A percentile compares a stretch with the other conserved stretches of the same genome.
phyloP scores from a whole-genome alignment of 2,329 filamentous ascomycete species.

The Pyrenochaeta sp. region DNA sequence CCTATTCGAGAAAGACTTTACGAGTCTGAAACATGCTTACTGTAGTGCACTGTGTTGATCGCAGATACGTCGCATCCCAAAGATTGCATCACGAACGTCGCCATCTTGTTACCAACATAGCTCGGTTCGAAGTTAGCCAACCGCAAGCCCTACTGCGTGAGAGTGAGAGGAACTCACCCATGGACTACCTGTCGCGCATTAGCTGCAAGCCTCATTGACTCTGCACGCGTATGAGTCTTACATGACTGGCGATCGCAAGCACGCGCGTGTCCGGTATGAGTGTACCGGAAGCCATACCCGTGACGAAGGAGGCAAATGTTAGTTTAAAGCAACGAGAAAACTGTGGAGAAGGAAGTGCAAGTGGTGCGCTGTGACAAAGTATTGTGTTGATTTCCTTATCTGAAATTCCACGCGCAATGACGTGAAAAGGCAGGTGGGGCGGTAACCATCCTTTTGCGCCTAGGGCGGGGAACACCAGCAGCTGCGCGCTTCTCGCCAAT shows the following conservation, averaged over 20 bases:
- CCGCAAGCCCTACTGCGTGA: neutral
- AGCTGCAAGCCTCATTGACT: slow-evolving; percentile 27
- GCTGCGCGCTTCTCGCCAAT: slow-evolving; percentile 28
- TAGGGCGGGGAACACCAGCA: slow-evolving; percentile 29
- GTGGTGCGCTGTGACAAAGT: slow-evolving; percentile 19
- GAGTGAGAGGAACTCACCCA: slow-evolving; percentile 64
- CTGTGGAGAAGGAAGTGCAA: neutral
- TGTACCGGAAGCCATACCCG: slow-evolving; percentile 45
- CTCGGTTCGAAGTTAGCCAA: slow-evolving; percentile 58
- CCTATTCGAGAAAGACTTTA: neutral
- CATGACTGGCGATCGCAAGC: slow-evolving; percentile 93
- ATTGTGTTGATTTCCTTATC: slow-evolving; percentile 46
- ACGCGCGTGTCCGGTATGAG: slow-evolving; percentile 71
- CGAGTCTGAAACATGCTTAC: slow-evolving; percentile 61
- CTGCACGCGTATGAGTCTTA: slow-evolving; percentile 60
- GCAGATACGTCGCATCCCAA: slow-evolving; percentile 93
- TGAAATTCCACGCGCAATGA: slow-evolving; percentile 45
- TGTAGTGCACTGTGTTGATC: slow-evolving; percentile 97
- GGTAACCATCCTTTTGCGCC: slow-evolving; percentile 25
- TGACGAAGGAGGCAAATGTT: slow-evolving; percentile 15
- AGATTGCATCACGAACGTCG: slow-evolving; percentile 91
- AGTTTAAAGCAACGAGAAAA: neutral
- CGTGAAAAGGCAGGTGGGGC: slow-evolving; percentile 43
- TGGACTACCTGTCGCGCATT: slow-evolving; percentile 69
- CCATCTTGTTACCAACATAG: slow-evolving; percentile 98